Base-by-base conservation (phyloP, 805 yeast species). In the Saccharomycopsis sp. region DNA sequence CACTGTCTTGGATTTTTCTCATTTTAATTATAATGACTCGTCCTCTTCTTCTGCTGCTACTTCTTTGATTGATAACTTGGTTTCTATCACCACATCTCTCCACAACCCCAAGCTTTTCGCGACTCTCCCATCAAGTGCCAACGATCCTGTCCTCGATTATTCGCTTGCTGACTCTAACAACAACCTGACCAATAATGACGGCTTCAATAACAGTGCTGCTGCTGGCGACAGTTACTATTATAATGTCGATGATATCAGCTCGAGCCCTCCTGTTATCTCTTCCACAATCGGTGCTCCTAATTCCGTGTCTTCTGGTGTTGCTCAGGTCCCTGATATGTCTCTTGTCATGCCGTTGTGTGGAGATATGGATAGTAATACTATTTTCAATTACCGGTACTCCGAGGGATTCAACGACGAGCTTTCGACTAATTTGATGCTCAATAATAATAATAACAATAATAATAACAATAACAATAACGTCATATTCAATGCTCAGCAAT, bases 1-100 rank as follows among this genome's bases (percentile, higher is more conserved):
- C 25, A 38, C 58, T 17, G 58, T 56, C 34, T 24, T 56, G 35
- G 58, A 56, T 20, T 47, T 56, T n/a, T 56, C 58, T 23, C 58
- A 56, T 25, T 42, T 56, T n/a, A 29, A 41, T 29, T 52, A 44
- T 35, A n/a, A 22, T 23, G 49, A 44, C 22, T 44, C 49, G 8
- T 8, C 41, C 12, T 29, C 38, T 29, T 44, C 49, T 8, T 44
- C 49, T 17, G 22, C 49, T 44, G 20, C 49, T 19, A 44, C 12
- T 44, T 12, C 49, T 17, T 17, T 44, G 22, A n/a, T 44, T 17
- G 49, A 44, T 17, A 44, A 44, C 22, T 44, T 44, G 22, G 49
- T 44, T 12, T 44, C 49, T 12, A 44, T 44, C 3, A 44, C 19
- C 12, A 44, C 22, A 7, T n/a, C 22, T 3, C 19, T 44, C 49